A percentile compares a stretch with the other conserved stretches of the same genome.
Evolutionary conservation across 345 rosid genomes (phyloP).

Genomic region (Cochlearia excelsa): DNA sequence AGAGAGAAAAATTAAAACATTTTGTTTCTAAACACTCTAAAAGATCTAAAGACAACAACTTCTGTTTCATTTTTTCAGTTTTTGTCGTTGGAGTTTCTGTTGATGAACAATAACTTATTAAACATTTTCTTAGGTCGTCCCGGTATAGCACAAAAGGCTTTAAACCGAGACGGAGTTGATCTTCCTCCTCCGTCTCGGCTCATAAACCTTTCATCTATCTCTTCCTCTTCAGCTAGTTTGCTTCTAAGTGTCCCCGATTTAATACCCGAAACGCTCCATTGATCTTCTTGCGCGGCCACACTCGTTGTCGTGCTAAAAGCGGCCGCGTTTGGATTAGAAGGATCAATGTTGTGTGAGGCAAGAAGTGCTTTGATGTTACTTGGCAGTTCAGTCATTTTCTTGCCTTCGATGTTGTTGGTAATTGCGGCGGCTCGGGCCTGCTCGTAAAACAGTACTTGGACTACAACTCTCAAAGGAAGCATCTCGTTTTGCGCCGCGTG

Average conservation of each 20-base stretch:
- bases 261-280: slow-evolving; percentile 94
- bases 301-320: slow-evolving; percentile 66
- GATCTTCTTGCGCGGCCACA: slow-evolving; percentile 62
- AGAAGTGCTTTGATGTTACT: slow-evolving; percentile 84
- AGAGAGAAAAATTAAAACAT: slow-evolving; percentile 20
- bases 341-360: slow-evolving; percentile 65
- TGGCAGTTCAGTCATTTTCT: slow-evolving; percentile 64
- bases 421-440: slow-evolving; percentile 77
- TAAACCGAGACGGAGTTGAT: slow-evolving; percentile 51
- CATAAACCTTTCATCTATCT: slow-evolving; percentile 53
- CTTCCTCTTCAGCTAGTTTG: slow-evolving; percentile 82
- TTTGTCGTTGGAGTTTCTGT: slow-evolving; percentile 46
- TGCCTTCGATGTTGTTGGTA: slow-evolving; percentile 41
- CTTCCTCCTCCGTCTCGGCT: slow-evolving; percentile 59
- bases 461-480: slow-evolving; percentile 87
- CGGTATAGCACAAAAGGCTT: slow-evolving; percentile 80
- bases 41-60: slow-evolving; percentile 22
- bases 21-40: slow-evolving; percentile 26
- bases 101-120: slow-evolving; percentile 56
- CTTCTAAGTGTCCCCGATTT: slow-evolving; percentile 70
- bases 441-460: slow-evolving; percentile 94
- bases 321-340: slow-evolving; percentile 57
- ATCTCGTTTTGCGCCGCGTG: slow-evolving; percentile 94
- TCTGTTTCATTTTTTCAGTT: slow-evolving; percentile 1
- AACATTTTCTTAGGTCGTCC: slow-evolving; percentile 56